A percentile compares a stretch with the other conserved stretches of the same genome.
phyloP scores from a whole-genome alignment of 108 stramenopile genomes.

The Mediolabrus comicus region DNA sequence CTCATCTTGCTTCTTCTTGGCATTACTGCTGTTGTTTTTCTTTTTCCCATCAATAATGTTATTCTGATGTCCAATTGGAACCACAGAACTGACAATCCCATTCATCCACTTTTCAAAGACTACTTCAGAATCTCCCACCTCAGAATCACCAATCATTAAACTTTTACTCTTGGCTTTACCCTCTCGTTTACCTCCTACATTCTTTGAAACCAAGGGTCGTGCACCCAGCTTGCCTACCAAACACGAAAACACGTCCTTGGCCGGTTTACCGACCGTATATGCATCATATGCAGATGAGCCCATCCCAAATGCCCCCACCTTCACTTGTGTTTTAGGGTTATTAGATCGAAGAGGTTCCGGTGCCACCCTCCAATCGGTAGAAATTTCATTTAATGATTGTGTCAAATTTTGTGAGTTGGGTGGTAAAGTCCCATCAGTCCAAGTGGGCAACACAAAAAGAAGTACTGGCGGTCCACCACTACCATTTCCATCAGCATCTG shows the following conservation, averaged over 20 bases:
- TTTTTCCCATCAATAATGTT: neutral
- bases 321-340: neutral
- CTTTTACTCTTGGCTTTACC: conserved; percentile 17
- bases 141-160: conserved; percentile 69
- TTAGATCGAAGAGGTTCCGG: conserved; percentile 64
- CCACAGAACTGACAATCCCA: conserved; percentile 29
- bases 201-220: conserved; percentile 35
- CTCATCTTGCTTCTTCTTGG: neutral
- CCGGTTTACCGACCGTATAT: conserved; percentile 77
- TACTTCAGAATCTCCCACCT: conserved; percentile 60
- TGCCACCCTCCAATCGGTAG: conserved; percentile 83
- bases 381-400: conserved; percentile 59
- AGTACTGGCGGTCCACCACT: conserved; percentile 40
- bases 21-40: neutral
- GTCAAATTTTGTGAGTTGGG: conserved; percentile 47
- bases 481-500: conserved; percentile 6
- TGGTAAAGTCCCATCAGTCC: conserved; percentile 77
- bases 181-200: conserved; percentile 14
- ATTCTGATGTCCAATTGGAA: neutral
- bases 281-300: conserved; percentile 82
- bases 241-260: conserved; percentile 57
- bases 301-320: conserved; percentile 65
- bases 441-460: conserved; percentile 71
- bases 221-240: conserved; percentile 70
- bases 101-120: conserved; percentile 53